A percentile compares a stretch with the other conserved stretches of the same genome.
phyloP scores from a whole-genome alignment of 805 yeast species.

The Candida vartiovaarae region DNA sequence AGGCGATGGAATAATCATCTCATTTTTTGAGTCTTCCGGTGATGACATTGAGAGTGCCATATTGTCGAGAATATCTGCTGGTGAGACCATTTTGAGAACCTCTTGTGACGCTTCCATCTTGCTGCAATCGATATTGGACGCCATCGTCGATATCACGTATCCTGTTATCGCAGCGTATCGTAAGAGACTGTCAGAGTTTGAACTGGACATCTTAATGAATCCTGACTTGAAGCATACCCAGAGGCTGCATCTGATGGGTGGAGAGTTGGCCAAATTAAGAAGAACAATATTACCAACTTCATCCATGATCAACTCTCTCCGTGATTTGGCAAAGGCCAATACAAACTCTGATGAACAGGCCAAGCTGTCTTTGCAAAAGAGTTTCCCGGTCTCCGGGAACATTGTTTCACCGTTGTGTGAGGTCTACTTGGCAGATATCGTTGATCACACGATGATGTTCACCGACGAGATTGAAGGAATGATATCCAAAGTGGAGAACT shows the following conservation, averaged over 20 bases:
- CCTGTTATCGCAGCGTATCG: constrained; percentile 50
- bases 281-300: constrained; percentile 42
- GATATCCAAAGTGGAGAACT: constrained; percentile 43
- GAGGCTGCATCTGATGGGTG: constrained; percentile 45
- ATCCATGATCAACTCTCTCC: constrained; percentile 37
- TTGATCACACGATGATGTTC: constrained; percentile 46
- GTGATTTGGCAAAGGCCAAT: constrained; percentile 29
- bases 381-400: not conserved
- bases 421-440: constrained; percentile 46
- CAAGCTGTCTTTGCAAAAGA: not conserved
- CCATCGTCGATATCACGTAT: constrained; percentile 44
- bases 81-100: constrained; percentile 41
- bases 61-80: constrained; percentile 37
- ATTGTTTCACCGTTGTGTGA: constrained; percentile 37
- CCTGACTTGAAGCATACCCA: constrained; percentile 47
- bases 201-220: constrained; percentile 40
- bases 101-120: constrained; percentile 45
- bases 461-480: constrained; percentile 49
- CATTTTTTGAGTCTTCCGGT: constrained; percentile 53
- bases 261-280: constrained; percentile 43
- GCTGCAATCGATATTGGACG: constrained; percentile 48
- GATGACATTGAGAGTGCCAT: constrained; percentile 46
- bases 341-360: not conserved
- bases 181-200: constrained; percentile 39
- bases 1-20: constrained; percentile 38